Evolutionary conservation across 2,329 filamentous ascomycete species (phyloP).

Genomic region (Fusarium nelsonii): DNA sequence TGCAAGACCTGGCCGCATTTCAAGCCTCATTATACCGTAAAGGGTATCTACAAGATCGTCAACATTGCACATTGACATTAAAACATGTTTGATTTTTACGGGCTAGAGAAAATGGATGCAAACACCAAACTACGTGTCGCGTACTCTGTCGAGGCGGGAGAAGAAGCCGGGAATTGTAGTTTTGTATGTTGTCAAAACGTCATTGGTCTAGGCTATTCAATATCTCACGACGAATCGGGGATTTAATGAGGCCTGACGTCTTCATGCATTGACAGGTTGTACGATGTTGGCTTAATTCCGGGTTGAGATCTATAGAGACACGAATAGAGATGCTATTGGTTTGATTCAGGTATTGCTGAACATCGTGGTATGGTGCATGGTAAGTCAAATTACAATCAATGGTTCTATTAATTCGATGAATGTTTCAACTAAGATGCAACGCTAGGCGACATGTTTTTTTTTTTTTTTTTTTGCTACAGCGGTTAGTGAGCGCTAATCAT

Average conservation of each 20-base stretch:
- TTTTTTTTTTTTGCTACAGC: background rate
- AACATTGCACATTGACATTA: background rate
- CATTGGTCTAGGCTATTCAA: background rate
- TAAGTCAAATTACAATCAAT: background rate
- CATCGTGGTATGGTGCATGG: background rate
- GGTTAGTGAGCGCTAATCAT: background rate
- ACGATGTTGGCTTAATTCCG: background rate
- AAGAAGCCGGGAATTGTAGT: slow-evolving; percentile 2
- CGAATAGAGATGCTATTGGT: background rate
- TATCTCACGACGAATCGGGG: slow-evolving; percentile 10
- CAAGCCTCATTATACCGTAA: slow-evolving; percentile 15
- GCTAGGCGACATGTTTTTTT: no score
- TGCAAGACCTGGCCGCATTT: slow-evolving; percentile 21
- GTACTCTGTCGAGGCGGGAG: background rate
- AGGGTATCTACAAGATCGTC: slow-evolving; percentile 19
- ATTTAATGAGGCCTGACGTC: slow-evolving; percentile 1
- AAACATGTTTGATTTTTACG: slow-evolving; percentile 35
- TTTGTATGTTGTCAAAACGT: slow-evolving; percentile 1
- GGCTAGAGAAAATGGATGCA: background rate
- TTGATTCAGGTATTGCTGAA: background rate
- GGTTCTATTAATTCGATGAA: no score
- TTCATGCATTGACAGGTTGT: slow-evolving; percentile 5
- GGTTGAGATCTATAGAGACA: background rate
- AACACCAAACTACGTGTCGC: background rate
- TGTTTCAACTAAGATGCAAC: background rate